Conservation (phyloP, 2,329 filamentous ascomycete genomes). For the Tolypocladium pustulatum region DNA sequence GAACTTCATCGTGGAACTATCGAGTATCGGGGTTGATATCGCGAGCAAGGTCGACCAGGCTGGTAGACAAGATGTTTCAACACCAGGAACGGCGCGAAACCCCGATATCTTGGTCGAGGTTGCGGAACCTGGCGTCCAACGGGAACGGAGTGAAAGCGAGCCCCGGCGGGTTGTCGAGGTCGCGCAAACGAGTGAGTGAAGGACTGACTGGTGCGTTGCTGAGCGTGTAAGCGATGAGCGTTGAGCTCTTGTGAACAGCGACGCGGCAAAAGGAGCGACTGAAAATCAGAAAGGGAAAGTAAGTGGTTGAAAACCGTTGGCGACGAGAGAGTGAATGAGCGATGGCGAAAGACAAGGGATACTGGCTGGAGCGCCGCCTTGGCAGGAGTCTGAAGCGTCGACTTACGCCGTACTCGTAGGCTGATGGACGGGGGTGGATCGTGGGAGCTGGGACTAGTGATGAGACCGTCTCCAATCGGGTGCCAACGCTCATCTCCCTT, state of each 20-base stretch:
- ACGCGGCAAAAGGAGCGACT: background rate
- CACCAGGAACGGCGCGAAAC: conserved; percentile 1
- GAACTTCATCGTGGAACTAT: conserved; percentile 39
- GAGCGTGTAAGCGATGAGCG: background rate
- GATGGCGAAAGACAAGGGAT: conserved; percentile 1
- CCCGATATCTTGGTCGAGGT: background rate
- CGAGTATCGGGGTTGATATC: background rate
- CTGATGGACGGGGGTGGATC: conserved; percentile 9
- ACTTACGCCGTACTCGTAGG: background rate
- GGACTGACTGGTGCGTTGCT: background rate
- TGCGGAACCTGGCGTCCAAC: background rate
- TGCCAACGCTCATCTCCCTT: conserved; percentile 9
- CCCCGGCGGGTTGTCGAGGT: background rate
- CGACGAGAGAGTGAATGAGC: background rate
- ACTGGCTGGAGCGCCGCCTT: background rate
- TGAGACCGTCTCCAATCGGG: conserved; percentile 16
- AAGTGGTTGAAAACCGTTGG: background rate
- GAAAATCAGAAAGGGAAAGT: background rate
- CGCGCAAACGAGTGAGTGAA: background rate
- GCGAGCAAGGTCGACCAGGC: background rate
- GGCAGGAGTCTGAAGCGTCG: background rate
- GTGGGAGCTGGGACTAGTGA: background rate
- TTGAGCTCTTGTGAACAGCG: background rate
- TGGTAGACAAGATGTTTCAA: background rate
- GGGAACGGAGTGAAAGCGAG: background rate